Evolutionary conservation across 495 filamentous ascomycete genomes (phyloP), one percentile per base, ranked within the genome.

Genomic region (Xylaria telfairii): DNA sequence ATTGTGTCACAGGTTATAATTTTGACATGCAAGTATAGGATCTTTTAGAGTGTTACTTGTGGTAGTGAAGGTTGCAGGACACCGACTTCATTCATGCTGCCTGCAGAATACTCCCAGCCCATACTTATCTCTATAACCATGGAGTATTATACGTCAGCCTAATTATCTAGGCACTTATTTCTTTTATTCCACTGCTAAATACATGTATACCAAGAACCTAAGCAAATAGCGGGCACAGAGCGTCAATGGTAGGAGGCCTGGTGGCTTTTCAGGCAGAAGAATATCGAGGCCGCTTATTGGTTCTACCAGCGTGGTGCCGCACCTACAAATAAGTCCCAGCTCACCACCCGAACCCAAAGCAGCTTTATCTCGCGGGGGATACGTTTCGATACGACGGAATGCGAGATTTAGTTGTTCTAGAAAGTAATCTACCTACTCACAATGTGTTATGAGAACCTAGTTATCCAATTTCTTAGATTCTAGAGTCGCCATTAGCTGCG

Each of bases 171-270:
- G 19, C 24, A 42, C 3, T 12, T 17, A 46, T 17, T 12, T 17
- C 34, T 26, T 42, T 28, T 17, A 34, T 6, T 54, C 7, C 51
- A 30, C 7, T 54, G 4, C 26, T 30, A 30, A 17, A 1, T 30
- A 30, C 24, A 54, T 19, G 4, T 30, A 6, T 17, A 30, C 51
- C 26, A 54, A 54, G 3, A 15, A 54, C 13, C 26, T 54, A 54
- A 30, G 51, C 30, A 54, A 30, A 4, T 4, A 30, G 26, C 24
- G 28, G 10, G 26, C 7, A 13, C 51, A 54, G 26, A 26, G 24
- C 26, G 12, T 54, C 51, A 17, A 30, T 37, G 69, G 62, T 63
- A 73, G 56, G 73, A 64, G 7, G 71, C 34, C 60, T 73, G 69
- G 54, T 73, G 71, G 21, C 39, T 63, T 63, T 46, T 30, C 60